A percentile compares a stretch with the other conserved stretches of the same genome.
These are phyloP conservation scores for Thraustotheca clavata DNA, from an alignment of 352 stramenopile species.

Conservation along the genomic window DNA sequence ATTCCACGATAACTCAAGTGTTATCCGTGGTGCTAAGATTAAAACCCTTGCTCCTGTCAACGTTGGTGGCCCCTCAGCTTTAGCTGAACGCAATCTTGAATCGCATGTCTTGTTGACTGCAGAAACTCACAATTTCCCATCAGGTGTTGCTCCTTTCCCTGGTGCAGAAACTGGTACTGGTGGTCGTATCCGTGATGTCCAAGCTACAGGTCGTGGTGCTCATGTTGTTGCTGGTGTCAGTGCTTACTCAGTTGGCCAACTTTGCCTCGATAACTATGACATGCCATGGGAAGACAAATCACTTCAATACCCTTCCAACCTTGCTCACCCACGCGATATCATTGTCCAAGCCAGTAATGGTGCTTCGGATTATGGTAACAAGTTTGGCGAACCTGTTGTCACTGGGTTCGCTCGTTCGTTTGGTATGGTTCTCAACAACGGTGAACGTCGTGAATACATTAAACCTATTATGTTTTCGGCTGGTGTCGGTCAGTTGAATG, in stretches of 20 bases:
- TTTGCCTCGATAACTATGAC: slow-evolving; percentile 94
- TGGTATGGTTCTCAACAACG: slow-evolving; percentile 91
- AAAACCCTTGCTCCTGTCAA: slow-evolving; percentile 65
- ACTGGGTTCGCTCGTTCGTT: slow-evolving; percentile 97
- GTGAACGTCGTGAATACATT: slow-evolving; percentile 97
- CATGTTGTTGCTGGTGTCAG: slow-evolving; percentile 91
- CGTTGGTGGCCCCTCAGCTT: slow-evolving; percentile 52
- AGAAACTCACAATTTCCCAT: slow-evolving; percentile 99
- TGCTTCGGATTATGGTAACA: slow-evolving; percentile 99
- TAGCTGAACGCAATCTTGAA: slow-evolving; percentile 60
- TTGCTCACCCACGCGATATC: slow-evolving; percentile 91
- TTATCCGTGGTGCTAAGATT: slow-evolving; percentile 92
- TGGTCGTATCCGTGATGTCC: slow-evolving; percentile 97
- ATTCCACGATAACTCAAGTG: slow-evolving; percentile 99
- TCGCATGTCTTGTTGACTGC: slow-evolving; percentile 96
- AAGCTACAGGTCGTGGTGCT: slow-evolving; percentile 95
- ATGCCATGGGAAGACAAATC: slow-evolving; percentile 94
- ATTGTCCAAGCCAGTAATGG: slow-evolving; percentile 96
- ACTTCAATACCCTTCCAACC: slow-evolving; percentile 87
- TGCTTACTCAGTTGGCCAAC: slow-evolving; percentile 89
- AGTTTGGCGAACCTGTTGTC: slow-evolving; percentile 99
- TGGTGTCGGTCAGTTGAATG: slow-evolving; percentile 95
- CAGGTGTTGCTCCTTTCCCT: slow-evolving; percentile 91
- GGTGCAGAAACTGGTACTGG: slow-evolving; percentile 96
- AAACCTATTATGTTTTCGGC: slow-evolving; percentile 99